These are phyloP conservation scores for Lepiota venenata DNA, from an alignment of 768 basidiomycete genomes.

Conservation along the genomic window DNA sequence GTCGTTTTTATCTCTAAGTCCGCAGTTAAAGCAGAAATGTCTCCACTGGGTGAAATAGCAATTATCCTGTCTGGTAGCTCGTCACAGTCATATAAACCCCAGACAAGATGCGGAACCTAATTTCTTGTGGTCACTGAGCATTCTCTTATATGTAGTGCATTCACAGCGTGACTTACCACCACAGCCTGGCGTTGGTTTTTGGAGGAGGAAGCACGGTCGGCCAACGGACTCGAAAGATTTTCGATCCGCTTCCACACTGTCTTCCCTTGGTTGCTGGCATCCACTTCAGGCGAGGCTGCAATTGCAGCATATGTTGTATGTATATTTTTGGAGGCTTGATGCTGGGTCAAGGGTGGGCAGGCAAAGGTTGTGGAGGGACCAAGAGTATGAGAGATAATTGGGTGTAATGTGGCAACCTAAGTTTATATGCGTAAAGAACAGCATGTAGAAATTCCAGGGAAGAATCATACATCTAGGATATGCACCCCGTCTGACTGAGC, in stretches of 20 bases:
- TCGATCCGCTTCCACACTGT: constrained; percentile 66
- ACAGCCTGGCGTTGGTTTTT: constrained; percentile 22
- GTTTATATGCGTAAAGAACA: background rate
- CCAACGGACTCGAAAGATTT: constrained; percentile 27
- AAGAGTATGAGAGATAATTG: constrained; percentile 65
- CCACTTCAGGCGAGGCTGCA: constrained; percentile 39
- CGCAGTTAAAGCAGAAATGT: constrained; percentile 20
- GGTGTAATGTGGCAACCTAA: constrained; percentile 61
- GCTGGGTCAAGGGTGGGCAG: constrained; percentile 50
- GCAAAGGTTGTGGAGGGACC: constrained; percentile 63
- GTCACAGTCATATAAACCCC: constrained; percentile 21
- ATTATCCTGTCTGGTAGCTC: constrained; percentile 22
- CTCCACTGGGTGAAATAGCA: constrained; percentile 20
- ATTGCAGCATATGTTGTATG: constrained; percentile 58
- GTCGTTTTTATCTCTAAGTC: constrained; percentile 22
- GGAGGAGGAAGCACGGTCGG: constrained; percentile 16
- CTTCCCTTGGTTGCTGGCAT: constrained; percentile 36
- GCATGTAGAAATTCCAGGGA: constrained; percentile 1
- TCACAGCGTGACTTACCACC: constrained; percentile 14
- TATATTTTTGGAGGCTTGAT: constrained; percentile 28
- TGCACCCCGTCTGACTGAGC: constrained; percentile 76
- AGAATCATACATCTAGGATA: constrained; percentile 55
- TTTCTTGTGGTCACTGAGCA: constrained; percentile 30
- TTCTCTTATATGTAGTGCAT: background rate
- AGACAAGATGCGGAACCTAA: constrained; percentile 20